These are phyloP conservation scores for Ascoidea rubescens DNA, from an alignment of 805 yeast species.

Conservation along the genomic window DNA sequence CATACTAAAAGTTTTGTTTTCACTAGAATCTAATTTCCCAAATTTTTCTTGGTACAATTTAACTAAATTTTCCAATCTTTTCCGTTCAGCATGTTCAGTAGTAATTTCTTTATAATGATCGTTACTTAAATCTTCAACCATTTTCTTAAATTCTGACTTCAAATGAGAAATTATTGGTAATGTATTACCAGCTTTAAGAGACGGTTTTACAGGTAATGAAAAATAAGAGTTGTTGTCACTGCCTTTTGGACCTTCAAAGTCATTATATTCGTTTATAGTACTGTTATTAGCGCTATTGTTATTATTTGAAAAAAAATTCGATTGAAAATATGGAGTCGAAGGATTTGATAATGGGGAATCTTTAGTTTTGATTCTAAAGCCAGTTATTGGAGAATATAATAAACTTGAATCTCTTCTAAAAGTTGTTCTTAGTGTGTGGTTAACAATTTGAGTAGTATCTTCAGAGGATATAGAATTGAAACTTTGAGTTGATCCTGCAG, in stretches of 20 bases:
- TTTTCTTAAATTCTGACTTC: conserved; percentile 11
- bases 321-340: not conserved
- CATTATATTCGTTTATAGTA: too few species aligned
- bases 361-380: not conserved
- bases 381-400: not conserved
- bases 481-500: not conserved
- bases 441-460: not conserved
- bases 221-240: not conserved
- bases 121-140: conserved; percentile 27
- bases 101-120: conserved; percentile 29
- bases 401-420: too few species aligned
- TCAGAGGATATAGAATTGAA: not conserved
- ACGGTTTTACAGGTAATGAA: too few species aligned
- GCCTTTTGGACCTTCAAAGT: not conserved
- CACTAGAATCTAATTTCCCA: not conserved
- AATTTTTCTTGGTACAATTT: conserved; percentile 10
- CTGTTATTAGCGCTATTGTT: not conserved
- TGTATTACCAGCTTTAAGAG: too few species aligned
- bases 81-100: conserved; percentile 25
- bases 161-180: not conserved
- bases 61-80: conserved; percentile 16
- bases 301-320: not conserved
- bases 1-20: too few species aligned
- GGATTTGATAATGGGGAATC: not conserved
- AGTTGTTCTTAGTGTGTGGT: too few species aligned